Base-by-base conservation (phyloP, 177 flowering plant genomes). In the Tripterygium wilfordii region DNA sequence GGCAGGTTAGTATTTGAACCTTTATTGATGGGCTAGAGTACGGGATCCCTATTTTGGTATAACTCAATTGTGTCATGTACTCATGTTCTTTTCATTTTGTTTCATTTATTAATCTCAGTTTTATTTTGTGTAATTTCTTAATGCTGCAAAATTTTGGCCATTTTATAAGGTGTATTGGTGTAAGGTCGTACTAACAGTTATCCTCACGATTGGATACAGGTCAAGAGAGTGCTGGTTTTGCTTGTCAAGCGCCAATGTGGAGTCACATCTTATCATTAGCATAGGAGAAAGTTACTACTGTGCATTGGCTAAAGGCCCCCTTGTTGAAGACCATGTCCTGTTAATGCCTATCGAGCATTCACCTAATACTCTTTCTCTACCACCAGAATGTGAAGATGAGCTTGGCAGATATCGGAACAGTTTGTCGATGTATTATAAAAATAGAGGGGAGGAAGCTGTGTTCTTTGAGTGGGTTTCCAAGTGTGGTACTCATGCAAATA, bases 141-240 rank as follows among this genome's bases (percentile, higher is more conserved):
- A 1, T 43, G 3, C 21, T 52, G 2, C 42, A 3, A 1, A 10
- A 16, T 38, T 16, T 18, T 27, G 13, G n/a, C n/a, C n/a, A n/a
- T n/a, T 37, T 3, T 15, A 4, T 14, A 13, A 2, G 15, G 17
- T n/a, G 15, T 15, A 10, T 25, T 10, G 9, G 23, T 33, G 14
- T 14, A 13, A 28, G 8, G 8, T 5, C 1, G 14, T 23, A n/a
- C 3, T 54, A 22, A 30, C 10, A 8, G 20, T 45, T 0, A 17
- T 13, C 26, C 26, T 8, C 49, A 41, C 7, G 28, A 16, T 36
- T 51, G n/a, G 37, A 36, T 74, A 49, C 79, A 89, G 97, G 79
- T 84, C 86, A 35, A 77, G 64, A 64, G 82, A 80, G 38, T 92
- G 99, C 72, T 92, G 99, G 99, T 92, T 92, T 70, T 92, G 99